Conservation (phyloP, 2,329 filamentous ascomycete genomes). For the Cladophialophora chaetospira region DNA sequence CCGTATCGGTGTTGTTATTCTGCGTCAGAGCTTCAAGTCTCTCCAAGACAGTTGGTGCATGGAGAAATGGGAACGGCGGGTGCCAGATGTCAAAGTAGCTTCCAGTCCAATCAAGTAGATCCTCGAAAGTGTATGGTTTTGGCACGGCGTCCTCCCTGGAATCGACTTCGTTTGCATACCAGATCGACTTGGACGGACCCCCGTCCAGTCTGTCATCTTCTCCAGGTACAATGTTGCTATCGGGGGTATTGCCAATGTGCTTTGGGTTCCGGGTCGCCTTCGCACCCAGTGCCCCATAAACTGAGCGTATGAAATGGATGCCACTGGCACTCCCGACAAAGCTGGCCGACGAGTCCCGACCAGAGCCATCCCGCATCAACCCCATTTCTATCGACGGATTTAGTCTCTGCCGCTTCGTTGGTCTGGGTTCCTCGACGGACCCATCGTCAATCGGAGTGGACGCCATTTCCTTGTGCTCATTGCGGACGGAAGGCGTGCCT, state of each 20-base stretch:
- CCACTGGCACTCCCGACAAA: slow-evolving; percentile 62
- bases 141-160: slow-evolving; percentile 27
- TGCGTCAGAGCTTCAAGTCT: slow-evolving; percentile 49
- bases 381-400: slow-evolving; percentile 42
- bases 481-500: too few species aligned
- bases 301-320: slow-evolving; percentile 61
- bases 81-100: slow-evolving; percentile 63
- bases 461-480: too few species aligned
- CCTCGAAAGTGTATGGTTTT: slow-evolving; percentile 44
- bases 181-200: slow-evolving; percentile 35
- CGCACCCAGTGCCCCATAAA: slow-evolving; percentile 52
- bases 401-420: neutral
- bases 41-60: slow-evolving; percentile 55
- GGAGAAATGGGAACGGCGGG: slow-evolving; percentile 58
- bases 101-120: slow-evolving; percentile 53
- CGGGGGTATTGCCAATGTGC: slow-evolving; percentile 36
- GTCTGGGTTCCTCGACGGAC: neutral
- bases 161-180: slow-evolving; percentile 42
- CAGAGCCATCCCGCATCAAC: slow-evolving; percentile 55
- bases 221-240: slow-evolving; percentile 55
- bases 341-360: slow-evolving; percentile 51
- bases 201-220: slow-evolving; percentile 55
- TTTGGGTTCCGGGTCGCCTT: slow-evolving; percentile 34
- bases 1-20: slow-evolving; percentile 34
- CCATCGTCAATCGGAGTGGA: neutral